A percentile compares a stretch with the other conserved stretches of the same genome.
These are phyloP conservation scores for Patellaria atrata DNA, from an alignment of 495 filamentous ascomycete genomes.

Conservation along the genomic window DNA sequence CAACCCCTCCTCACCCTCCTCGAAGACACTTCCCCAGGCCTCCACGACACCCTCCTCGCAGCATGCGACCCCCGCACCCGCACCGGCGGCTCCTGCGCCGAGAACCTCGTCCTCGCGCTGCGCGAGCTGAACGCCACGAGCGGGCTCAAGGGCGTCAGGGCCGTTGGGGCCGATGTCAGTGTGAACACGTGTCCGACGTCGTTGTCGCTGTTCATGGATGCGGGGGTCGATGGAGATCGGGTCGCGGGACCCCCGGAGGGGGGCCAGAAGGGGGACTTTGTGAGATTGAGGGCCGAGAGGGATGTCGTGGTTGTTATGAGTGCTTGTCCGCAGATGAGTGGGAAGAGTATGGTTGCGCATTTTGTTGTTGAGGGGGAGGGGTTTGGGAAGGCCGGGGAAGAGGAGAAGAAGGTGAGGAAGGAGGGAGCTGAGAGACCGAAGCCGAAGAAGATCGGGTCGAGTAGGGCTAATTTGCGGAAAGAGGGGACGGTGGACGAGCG, in stretches of 20 bases:
- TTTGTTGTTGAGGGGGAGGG: conserved; percentile 21
- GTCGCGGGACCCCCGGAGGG: conserved; percentile 24
- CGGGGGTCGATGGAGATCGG: conserved; percentile 15
- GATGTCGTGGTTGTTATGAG: conserved; percentile 31
- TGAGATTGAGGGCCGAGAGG: conserved; percentile 26
- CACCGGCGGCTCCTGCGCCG: conserved; percentile 27
- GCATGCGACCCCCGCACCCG: conserved; percentile 28
- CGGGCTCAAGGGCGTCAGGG: conserved; percentile 26
- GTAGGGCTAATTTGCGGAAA: not conserved
- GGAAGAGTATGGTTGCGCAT: conserved; percentile 26
- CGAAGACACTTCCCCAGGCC: conserved; percentile 26
- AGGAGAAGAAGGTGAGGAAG: conserved; percentile 10
- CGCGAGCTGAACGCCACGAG: conserved; percentile 28
- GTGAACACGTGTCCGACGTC: conserved; percentile 26
- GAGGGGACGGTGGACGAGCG: not conserved
- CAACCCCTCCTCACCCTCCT: conserved; percentile 26
- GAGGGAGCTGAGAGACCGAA: conserved; percentile 1
- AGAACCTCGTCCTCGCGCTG: conserved; percentile 30
- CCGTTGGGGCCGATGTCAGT: conserved; percentile 23
- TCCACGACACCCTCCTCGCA: conserved; percentile 29
- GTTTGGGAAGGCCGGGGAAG: not conserved
- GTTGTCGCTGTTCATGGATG: conserved; percentile 31
- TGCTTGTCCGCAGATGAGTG: conserved; percentile 28
- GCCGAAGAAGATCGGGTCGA: not conserved
- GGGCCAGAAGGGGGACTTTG: conserved; percentile 25